These are phyloP conservation scores for Stipa capillata DNA, from an alignment of 176 grass and related monocot species.

Conservation along the genomic window DNA sequence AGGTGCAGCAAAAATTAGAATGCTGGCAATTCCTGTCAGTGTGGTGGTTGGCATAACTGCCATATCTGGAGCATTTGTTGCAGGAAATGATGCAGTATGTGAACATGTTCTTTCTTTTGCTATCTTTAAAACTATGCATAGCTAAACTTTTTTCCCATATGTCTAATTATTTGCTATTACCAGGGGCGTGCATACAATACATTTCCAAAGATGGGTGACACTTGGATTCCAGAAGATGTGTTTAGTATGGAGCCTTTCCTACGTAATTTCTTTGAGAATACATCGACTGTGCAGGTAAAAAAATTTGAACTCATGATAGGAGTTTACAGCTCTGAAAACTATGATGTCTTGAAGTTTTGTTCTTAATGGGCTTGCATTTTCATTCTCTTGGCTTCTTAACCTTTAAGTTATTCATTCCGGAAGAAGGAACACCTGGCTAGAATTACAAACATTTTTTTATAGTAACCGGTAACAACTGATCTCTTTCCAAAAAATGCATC, in stretches of 20 bases:
- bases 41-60: conserved; percentile 77
- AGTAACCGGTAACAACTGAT: neutral
- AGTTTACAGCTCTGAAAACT: neutral
- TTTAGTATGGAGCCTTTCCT: conserved; percentile 83
- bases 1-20: conserved; percentile 68
- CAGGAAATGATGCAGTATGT: conserved; percentile 90
- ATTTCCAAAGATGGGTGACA: conserved; percentile 98
- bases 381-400: neutral
- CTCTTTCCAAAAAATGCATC: neutral
- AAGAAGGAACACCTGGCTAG: neutral
- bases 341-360: neutral
- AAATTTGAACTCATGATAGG: neutral
- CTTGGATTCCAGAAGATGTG: conserved; percentile 90
- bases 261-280: conserved; percentile 89
- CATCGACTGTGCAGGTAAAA: conserved; percentile 83
- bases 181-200: conserved; percentile 97
- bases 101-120: conserved; percentile 20
- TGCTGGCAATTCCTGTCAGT: conserved; percentile 73
- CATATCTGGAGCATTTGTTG: conserved; percentile 91
- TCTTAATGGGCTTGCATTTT: neutral
- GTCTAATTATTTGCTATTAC: conserved; percentile 19
- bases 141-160: neutral
- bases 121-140: conserved; percentile 5
- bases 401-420: neutral
- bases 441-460: neutral